phyloP scores from a whole-genome alignment of 163 green algal genomes.

The Scenedesmus sp. region DNA sequence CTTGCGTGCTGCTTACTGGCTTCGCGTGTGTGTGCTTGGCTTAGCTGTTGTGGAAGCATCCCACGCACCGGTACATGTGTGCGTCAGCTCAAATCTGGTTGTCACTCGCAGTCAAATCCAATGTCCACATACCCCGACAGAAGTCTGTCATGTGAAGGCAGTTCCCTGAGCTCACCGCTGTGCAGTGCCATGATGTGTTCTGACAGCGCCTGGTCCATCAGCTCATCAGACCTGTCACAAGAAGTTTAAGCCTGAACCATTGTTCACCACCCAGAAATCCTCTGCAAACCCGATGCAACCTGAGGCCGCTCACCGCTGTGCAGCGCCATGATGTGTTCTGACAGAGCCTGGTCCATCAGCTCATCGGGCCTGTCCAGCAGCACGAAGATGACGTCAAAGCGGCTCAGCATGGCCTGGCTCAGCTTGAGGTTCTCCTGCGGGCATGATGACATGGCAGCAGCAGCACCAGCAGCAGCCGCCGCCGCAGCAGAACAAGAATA shows the following conservation, averaged over 20 bases:
- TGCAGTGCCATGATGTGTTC: constrained; percentile 90
- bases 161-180: constrained; percentile 59
- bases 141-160: too few species aligned
- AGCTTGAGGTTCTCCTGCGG: constrained; percentile 94
- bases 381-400: constrained; percentile 97
- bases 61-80: too few species aligned
- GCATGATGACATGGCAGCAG: not conserved
- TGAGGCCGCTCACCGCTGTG: constrained; percentile 68
- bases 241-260: too few species aligned
- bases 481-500: not conserved
- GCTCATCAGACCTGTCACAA: constrained; percentile 81
- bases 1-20: too few species aligned
- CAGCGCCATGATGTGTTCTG: constrained; percentile 89
- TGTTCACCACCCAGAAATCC: too few species aligned
- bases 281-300: not conserved
- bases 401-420: constrained; percentile 86
- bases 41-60: too few species aligned
- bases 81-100: too few species aligned
- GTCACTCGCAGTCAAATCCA: too few species aligned
- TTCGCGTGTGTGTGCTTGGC: too few species aligned
- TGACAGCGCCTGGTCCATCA: constrained; percentile 80
- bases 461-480: not conserved
- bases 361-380: constrained; percentile 90
- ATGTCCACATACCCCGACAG: too few species aligned
- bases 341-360: constrained; percentile 78